Conservation (phyloP, 345 rosid genomes). For the Eucalyptus victrix region DNA sequence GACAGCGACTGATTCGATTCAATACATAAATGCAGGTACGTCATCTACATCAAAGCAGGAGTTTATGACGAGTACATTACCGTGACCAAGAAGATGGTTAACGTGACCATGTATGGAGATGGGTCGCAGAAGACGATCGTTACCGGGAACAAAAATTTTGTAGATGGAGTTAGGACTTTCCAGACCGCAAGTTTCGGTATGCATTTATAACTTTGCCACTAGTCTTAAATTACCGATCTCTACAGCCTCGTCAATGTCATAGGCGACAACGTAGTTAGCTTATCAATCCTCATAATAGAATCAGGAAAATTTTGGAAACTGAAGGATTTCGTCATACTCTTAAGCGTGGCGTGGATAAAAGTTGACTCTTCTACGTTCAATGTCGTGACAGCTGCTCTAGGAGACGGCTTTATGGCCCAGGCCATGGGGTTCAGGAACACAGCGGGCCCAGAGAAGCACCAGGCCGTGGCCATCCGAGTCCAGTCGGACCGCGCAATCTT, state of each 20-base stretch:
- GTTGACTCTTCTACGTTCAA: not conserved
- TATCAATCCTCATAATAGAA: not conserved
- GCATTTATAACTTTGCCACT: not conserved
- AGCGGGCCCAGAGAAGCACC: conserved; percentile 62
- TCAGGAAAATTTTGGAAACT: not conserved
- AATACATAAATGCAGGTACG: conserved; percentile 25
- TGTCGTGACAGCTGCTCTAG: conserved; percentile 41
- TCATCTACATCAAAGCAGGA: conserved; percentile 65
- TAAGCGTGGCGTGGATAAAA: not conserved
- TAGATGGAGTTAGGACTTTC: conserved; percentile 44
- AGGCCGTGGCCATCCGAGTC: conserved; percentile 72
- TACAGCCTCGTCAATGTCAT: not conserved
- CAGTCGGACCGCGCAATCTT: conserved; percentile 58
- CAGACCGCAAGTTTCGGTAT: conserved; percentile 62
- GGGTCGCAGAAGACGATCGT: conserved; percentile 76
- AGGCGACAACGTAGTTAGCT: not conserved
- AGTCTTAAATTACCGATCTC: not conserved
- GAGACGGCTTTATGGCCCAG: conserved; percentile 54
- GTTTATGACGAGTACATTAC: conserved; percentile 49
- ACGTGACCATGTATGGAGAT: conserved; percentile 63
- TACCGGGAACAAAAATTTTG: conserved; percentile 48
- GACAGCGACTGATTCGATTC: not conserved
- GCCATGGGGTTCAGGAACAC: conserved; percentile 84
- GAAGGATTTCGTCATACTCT: not conserved
- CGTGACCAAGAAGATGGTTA: conserved; percentile 35